These are phyloP conservation scores for Clavispora phyllophila DNA, from an alignment of 805 yeast species.

Conservation along the genomic window DNA sequence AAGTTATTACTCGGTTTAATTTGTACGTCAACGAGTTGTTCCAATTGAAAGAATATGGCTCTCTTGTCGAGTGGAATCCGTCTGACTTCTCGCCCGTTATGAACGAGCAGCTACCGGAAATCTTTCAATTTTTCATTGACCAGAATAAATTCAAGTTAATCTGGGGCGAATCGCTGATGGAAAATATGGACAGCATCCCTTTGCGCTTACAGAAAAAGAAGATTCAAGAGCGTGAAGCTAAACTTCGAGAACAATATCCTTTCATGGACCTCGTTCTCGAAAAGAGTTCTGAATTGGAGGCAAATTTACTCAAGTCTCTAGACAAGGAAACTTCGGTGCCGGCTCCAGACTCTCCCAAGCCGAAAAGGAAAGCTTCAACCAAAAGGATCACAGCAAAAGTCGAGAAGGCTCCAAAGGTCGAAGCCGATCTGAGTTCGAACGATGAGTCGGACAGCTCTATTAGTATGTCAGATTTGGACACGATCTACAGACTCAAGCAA, in stretches of 20 bases:
- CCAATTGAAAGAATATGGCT: slow-evolving; percentile 57
- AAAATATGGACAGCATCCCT: slow-evolving; percentile 27
- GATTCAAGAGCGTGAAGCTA: slow-evolving; percentile 28
- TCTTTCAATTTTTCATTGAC: slow-evolving; percentile 26
- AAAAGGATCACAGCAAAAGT: neutral
- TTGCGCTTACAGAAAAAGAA: slow-evolving; percentile 36
- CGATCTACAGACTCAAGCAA: slow-evolving; percentile 23
- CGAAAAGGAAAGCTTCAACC: neutral
- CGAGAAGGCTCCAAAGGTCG: slow-evolving; percentile 1
- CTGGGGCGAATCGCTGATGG: slow-evolving; percentile 27
- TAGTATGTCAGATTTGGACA: slow-evolving; percentile 5
- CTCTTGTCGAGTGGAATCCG: slow-evolving; percentile 62
- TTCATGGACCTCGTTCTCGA: slow-evolving; percentile 27
- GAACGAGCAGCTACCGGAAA: slow-evolving; percentile 26
- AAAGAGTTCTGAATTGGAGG: slow-evolving; percentile 19
- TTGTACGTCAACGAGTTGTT: slow-evolving; percentile 54
- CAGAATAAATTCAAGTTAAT: slow-evolving; percentile 22
- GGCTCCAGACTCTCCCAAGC: neutral
- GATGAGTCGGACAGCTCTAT: slow-evolving; percentile 2
- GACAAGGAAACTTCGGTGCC: neutral
- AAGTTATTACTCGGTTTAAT: slow-evolving; percentile 43
- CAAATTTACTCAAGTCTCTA: slow-evolving; percentile 11
- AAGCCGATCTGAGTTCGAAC: neutral
- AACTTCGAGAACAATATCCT: slow-evolving; percentile 30
- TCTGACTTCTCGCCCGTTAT: slow-evolving; percentile 25